Conservation (phyloP, 2,329 filamentous ascomycete species). For the Pseudogymnoascus sp. region DNA sequence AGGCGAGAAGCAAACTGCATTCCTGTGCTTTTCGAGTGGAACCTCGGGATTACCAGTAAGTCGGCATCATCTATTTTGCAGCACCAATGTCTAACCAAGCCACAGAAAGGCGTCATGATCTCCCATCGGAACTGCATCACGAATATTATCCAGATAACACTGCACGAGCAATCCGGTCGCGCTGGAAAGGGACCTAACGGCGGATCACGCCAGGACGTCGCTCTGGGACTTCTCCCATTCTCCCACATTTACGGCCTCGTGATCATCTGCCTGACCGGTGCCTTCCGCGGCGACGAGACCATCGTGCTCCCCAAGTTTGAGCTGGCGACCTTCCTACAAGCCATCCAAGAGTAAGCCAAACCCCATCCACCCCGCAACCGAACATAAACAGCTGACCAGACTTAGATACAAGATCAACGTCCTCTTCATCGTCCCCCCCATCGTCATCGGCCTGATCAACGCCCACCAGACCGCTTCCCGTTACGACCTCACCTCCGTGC, state of each 20-base stretch:
- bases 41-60: constrained; percentile 70
- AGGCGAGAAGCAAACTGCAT: constrained; percentile 59
- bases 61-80: neutral
- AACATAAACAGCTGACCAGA: neutral
- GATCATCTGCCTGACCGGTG: constrained; percentile 54
- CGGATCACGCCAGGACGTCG: constrained; percentile 28
- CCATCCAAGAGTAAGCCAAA: constrained; percentile 48
- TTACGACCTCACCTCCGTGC: constrained; percentile 64
- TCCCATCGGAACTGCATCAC: constrained; percentile 72
- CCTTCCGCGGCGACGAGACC: constrained; percentile 65
- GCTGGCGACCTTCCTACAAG: constrained; percentile 51
- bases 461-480: constrained; percentile 51
- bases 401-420: constrained; percentile 50
- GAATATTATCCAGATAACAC: constrained; percentile 57
- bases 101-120: constrained; percentile 74
- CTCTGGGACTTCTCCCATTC: constrained; percentile 63
- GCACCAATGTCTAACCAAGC: neutral
- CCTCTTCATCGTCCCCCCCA: constrained; percentile 62
- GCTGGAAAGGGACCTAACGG: neutral
- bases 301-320: constrained; percentile 72
- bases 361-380: neutral
- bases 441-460: constrained; percentile 69
- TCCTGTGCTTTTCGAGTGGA: constrained; percentile 71
- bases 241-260: constrained; percentile 73
- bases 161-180: constrained; percentile 30